Base-by-base conservation (phyloP, 1,139 yeast genomes). In the Zygoascus sp. region DNA sequence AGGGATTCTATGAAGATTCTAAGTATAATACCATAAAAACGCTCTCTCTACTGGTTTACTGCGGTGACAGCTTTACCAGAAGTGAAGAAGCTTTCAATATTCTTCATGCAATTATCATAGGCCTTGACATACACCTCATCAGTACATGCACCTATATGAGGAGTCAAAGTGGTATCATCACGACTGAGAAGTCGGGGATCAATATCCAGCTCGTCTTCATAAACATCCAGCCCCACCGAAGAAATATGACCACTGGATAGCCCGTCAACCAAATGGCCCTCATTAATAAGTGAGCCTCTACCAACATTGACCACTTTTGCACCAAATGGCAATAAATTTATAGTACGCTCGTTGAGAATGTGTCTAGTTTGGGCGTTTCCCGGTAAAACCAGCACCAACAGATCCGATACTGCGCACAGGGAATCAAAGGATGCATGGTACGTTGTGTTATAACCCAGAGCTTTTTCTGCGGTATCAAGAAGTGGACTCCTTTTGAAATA, bases 151-250 rank as follows among this genome's bases (percentile, higher is more conserved):
- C 90, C 95, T 35, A 83, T 63, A 63, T 86, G 95, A 8, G 95
- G 95, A 15, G 86, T 76, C 44, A 83, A 65, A 0, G 82, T 69
- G 13, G 83, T 87, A 63, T 85, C 87, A 59, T 79, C 73, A 58
- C 92, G 73, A 9, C 68, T 66, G 27, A 76, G 58, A 44, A 83
- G 73, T 23, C 69, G 78, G n/a, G 73, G 72, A 53, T 77, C 74
- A n/a, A 83, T 73, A 1, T 51, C 47, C 2, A 89, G 89, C 63
- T 88, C 96, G 34, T 75, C 63, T 56, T 80, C 84, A 64, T 72
- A 86, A 5, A 88, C 96, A 59, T 88, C 96, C 39, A 87, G 68
- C 0, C 96, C 97, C n/a, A 83, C 92, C 59, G 81, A 77, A 20
- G 75, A 65, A 2, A 89, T 73, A 50, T 83, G 80, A 1, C 94